A percentile compares a stretch with the other conserved stretches of the same genome.
Conservation (phyloP, 768 basidiomycete genomes). For the Tremella mesenterica region DNA sequence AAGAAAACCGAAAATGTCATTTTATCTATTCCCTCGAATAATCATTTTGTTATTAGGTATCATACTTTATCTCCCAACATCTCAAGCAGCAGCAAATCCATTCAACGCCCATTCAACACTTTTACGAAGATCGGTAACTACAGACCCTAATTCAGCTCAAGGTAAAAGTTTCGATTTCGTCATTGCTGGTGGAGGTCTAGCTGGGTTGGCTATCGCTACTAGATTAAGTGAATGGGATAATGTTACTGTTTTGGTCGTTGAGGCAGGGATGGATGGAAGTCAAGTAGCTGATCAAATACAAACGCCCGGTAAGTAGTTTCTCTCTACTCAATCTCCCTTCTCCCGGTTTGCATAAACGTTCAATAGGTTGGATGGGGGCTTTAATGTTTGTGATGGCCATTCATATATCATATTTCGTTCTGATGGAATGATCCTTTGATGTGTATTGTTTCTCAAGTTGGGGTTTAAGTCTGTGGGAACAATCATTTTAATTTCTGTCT, state of each 20-base stretch:
- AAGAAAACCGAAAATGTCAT: too few species aligned
- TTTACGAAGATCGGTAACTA: constrained; percentile 20
- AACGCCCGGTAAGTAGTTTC: constrained; percentile 36
- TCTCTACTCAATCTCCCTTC: not conserved
- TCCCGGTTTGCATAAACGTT: not conserved
- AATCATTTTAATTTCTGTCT: too few species aligned
- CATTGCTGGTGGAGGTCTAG: constrained; percentile 51
- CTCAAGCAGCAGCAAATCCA: constrained; percentile 18
- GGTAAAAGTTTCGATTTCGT: constrained; percentile 49
- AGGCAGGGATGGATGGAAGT: constrained; percentile 42
- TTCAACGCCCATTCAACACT: constrained; percentile 22
- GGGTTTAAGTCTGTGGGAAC: too few species aligned
- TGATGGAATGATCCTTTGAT: too few species aligned
- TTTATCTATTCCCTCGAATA: too few species aligned
- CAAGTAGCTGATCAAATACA: constrained; percentile 38
- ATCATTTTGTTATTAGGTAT: too few species aligned
- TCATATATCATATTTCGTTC: too few species aligned
- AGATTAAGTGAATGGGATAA: constrained; percentile 51
- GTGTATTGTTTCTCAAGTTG: too few species aligned
- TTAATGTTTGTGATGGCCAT: too few species aligned
- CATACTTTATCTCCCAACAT: too few species aligned
- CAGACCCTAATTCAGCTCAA: constrained; percentile 13
- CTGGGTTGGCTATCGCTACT: constrained; percentile 50
- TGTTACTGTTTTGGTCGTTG: constrained; percentile 49
- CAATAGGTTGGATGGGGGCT: too few species aligned